Evolutionary conservation across 129 eudicot species (phyloP).

Genomic region (Lactuca saligna): DNA sequence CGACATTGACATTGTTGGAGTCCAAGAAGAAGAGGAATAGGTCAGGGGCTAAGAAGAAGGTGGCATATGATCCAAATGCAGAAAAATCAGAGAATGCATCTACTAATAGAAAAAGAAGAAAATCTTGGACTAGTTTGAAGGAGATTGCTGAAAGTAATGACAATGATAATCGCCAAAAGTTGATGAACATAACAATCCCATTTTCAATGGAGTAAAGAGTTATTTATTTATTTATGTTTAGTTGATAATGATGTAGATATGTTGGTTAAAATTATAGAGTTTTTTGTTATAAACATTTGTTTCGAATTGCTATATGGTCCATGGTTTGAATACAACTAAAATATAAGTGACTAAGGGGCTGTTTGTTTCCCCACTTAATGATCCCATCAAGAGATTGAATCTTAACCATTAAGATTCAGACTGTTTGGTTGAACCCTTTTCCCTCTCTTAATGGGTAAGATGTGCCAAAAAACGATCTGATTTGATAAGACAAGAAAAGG

Average conservation of each 20-base stretch:
- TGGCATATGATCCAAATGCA: constrained; percentile 28
- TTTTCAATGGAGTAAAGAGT: constrained; percentile 34
- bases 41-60: constrained; percentile 50
- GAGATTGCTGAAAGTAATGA: constrained; percentile 58
- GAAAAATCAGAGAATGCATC: constrained; percentile 42
- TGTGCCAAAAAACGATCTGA: too few species aligned
- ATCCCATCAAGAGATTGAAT: too few species aligned
- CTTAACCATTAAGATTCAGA: too few species aligned
- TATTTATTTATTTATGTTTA: constrained; percentile 10
- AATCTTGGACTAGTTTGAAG: constrained; percentile 78
- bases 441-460: too few species aligned
- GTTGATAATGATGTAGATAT: not conserved
- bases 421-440: too few species aligned
- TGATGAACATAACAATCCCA: constrained; percentile 44
- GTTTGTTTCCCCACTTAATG: too few species aligned
- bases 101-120: constrained; percentile 57
- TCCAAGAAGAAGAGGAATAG: constrained; percentile 61
- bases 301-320: not conserved
- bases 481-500: too few species aligned
- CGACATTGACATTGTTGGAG: constrained; percentile 51
- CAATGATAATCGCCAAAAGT: constrained; percentile 25
- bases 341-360: too few species aligned
- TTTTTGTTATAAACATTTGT: too few species aligned
- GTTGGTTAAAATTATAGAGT: too few species aligned
- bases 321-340: not conserved